Base-by-base conservation (phyloP, 2,329 filamentous ascomycete species). In the Cercospora zeae-maydis region DNA sequence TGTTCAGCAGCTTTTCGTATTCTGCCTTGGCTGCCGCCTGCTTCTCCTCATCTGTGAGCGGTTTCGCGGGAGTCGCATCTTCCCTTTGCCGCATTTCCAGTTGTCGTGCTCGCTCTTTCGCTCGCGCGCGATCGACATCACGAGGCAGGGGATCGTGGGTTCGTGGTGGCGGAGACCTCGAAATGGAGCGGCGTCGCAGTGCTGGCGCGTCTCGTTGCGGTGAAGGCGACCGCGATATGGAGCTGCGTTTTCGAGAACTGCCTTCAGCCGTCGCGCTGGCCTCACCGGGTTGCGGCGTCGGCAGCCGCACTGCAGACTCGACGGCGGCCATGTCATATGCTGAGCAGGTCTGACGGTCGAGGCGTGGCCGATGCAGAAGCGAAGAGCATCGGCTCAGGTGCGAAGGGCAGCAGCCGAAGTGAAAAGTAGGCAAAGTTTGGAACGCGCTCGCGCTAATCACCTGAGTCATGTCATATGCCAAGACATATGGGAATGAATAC, bases 1-100 rank as follows among this genome's bases (percentile, higher is more conserved):
- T 93, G 68, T 86, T 95, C 70, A 96, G 81, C 65, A 98, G 84
- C 79, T 93, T 93, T 78, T 96, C 88, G 79, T 96, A 96, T 81
- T 97, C 93, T 68, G 92, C 91, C 80, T 96, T 96, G 47, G 92
- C 91, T 42, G 88, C 88, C 24, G 88, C 91, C 78, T 93, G 91
- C 78, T 96, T 96, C 77, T 93, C 88, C 75, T 92, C 92, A 71
- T 90, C 92, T 2, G 83, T 84, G 52, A 84, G 76, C n/a, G 82
- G 81, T 70, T 85, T 85, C 37, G 78, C 77, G 36, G 77, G 73
- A 36, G 79, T 78, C 59, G 81, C 77, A 63, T 83, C 70, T 53
- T 72, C 70, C 60, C 73, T 71, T 64, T 75, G 74, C 27, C 76
- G 73, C 62, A 75, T 70, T 60, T 78, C 82, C 68, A 80, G 78